Conservation (phyloP, 1,139 yeast genomes). For the Scheffersomyces parashehatae region DNA sequence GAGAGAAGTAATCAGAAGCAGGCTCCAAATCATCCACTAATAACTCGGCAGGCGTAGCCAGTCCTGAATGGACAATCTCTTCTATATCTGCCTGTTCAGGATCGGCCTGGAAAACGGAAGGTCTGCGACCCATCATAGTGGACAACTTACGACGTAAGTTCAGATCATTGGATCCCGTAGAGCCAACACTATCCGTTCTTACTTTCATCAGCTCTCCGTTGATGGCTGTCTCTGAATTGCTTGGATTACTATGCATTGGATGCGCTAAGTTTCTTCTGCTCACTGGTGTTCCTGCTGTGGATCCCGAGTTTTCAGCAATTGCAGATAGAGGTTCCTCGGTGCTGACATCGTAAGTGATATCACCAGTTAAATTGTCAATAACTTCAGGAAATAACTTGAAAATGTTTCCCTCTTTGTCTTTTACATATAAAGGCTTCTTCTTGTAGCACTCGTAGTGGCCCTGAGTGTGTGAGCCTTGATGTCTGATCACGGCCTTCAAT, state of each 20-base stretch:
- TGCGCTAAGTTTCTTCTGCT: not conserved
- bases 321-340: not conserved
- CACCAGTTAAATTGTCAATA: conserved; percentile 23
- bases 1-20: conserved; percentile 15
- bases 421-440: conserved; percentile 63
- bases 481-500: conserved; percentile 74
- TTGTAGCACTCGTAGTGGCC: conserved; percentile 90
- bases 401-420: conserved; percentile 47
- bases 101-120: conserved; percentile 44
- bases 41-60: conserved; percentile 47
- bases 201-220: not conserved
- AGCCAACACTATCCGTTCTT: not conserved
- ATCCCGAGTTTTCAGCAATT: not conserved
- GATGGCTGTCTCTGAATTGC: not conserved
- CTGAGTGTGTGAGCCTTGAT: conserved; percentile 82
- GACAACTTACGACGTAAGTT: conserved; percentile 38
- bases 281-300: not conserved
- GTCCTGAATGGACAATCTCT: conserved; percentile 42
- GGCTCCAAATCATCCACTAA: conserved; percentile 34
- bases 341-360: conserved; percentile 3
- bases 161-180: conserved; percentile 13
- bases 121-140: conserved; percentile 46
- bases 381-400: conserved; percentile 52
- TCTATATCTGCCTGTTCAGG: conserved; percentile 38
- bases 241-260: not conserved